Base-by-base conservation (phyloP, 176 grass and related monocot genomes). In the Aegilops longissima region DNA sequence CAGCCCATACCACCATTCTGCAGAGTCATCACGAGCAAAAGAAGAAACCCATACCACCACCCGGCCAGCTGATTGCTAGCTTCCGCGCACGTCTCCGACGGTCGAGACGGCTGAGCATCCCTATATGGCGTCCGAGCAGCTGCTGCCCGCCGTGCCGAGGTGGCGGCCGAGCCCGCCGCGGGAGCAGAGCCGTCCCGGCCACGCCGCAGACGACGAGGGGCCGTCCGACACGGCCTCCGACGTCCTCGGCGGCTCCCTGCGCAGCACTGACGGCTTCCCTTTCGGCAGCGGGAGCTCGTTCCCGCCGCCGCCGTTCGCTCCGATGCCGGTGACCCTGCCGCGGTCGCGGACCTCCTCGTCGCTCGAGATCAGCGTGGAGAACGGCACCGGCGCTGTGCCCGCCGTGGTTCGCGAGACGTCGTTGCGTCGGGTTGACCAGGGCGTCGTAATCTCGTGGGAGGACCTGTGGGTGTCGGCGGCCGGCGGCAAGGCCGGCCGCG, bases 401-500 rank as follows among this genome's bases (percentile, higher is more conserved):
- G 13, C 21, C 67, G 36, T 74, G 9, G 73, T 1, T 33, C 73
- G 85, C 21, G 70, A 89, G 62, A 13, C n/a, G 62, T 90, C 94
- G 5, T 39, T 88, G 73, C 81, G 80, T 3, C 88, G 82, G 5
- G 63, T 38, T 4, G 87, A 98, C 63, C 47, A 86, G 6, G 89
- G 90, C 42, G 61, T 94, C 61, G 84, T 73, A 7, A 74, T 99
- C 30, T 90, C 92, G 0, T 99, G 92, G 97, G 90, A 99, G 89
- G 90, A 99, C 78, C 86, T 99, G 2, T 99, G 89, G 88, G 94
- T 99, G 18, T 87, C 92, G 8, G 92, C 92, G 0, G 61, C 62
- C 11, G 77, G 87, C 36, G 88, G 88, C 18, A 94, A 86, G 51
- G 35, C 80, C 34, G 82, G 82, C 34, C 78, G 85, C 44, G 83